A percentile compares a stretch with the other conserved stretches of the same genome.
Evolutionary conservation across 2,329 filamentous ascomycete species (phyloP).

Genomic region (Fusarium foetens): DNA sequence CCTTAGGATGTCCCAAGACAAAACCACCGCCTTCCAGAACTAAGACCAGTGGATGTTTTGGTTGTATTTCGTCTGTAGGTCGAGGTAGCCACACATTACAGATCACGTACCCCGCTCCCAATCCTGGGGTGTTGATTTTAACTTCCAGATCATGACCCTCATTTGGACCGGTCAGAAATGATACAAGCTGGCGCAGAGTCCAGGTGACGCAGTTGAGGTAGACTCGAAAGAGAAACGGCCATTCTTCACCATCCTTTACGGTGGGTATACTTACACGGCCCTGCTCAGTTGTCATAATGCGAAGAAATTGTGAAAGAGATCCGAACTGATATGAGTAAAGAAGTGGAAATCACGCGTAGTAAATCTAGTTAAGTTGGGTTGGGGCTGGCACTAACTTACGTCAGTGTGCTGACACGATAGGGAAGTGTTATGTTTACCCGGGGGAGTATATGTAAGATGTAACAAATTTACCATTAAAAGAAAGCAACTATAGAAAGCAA

Average conservation of each 20-base stretch:
- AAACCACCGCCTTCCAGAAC: neutral
- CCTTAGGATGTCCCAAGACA: neutral
- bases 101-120: fast-evolving
- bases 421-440: neutral
- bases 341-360: no score
- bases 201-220: neutral
- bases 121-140: fast-evolving
- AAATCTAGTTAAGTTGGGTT: no score
- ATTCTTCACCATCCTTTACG: fast-evolving
- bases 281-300: neutral
- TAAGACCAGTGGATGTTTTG: neutral
- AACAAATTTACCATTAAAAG: fast-evolving
- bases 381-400: neutral
- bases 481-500: neutral
- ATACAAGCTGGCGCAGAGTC: neutral
- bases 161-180: neutral
- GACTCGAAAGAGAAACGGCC: neutral
- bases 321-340: fast-evolving
- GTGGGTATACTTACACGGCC: fast-evolving
- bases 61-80: fast-evolving
- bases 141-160: neutral
- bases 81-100: neutral
- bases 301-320: neutral
- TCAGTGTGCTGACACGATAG: neutral
- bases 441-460: neutral